Evolutionary conservation across 768 basidiomycete species (phyloP).

Genomic region (Chalciporus pseudorubinellus): DNA sequence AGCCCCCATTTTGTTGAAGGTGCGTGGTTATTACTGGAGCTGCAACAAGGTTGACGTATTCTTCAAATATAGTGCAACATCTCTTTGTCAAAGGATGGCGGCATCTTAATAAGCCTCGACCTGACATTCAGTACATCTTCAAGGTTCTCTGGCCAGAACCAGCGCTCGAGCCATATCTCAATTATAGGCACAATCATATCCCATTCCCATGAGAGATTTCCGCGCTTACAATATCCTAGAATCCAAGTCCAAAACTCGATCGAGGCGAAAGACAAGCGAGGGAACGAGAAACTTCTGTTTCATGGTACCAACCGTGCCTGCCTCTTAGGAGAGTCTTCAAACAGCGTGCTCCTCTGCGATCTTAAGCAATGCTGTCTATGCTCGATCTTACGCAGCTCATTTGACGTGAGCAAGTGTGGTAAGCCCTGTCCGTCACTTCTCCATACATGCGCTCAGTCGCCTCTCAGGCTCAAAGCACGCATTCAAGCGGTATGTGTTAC

Average conservation of each 20-base stretch:
- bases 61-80: conserved; percentile 41
- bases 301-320: conserved; percentile 67
- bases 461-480: conserved; percentile 52
- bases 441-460: conserved; percentile 9
- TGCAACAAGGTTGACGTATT: not conserved
- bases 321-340: conserved; percentile 50
- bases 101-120: conserved; percentile 51
- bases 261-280: conserved; percentile 28
- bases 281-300: conserved; percentile 60
- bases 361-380: conserved; percentile 55
- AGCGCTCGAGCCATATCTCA: conserved; percentile 42
- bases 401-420: conserved; percentile 60
- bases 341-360: conserved; percentile 46
- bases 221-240: conserved; percentile 14
- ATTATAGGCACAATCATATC: conserved; percentile 42
- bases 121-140: conserved; percentile 48
- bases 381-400: conserved; percentile 54
- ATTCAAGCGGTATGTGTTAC: conserved; percentile 43
- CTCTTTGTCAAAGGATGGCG: conserved; percentile 55
- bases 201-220: conserved; percentile 11
- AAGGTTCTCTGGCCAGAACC: conserved; percentile 48
- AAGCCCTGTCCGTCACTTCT: conserved; percentile 16
- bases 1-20: conserved; percentile 40
- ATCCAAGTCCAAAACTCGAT: conserved; percentile 26
- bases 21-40: conserved; percentile 26